phyloP scores from a whole-genome alignment of 1,284 basidiomycete genomes.

The Ustilago nuda region DNA sequence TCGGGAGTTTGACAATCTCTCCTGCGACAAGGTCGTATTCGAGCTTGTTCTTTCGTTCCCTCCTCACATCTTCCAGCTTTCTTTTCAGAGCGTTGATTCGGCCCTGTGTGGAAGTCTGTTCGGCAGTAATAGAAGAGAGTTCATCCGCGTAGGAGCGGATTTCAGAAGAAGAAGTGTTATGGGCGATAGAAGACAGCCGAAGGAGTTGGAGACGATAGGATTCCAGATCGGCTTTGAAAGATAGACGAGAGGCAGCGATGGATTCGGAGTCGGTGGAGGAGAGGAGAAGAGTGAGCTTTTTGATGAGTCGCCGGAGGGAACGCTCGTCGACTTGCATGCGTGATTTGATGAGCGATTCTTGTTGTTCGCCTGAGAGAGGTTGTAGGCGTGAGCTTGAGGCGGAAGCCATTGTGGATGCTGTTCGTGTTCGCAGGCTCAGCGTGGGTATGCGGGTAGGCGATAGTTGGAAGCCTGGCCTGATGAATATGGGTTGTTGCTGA shows the following conservation, averaged over 20 bases:
- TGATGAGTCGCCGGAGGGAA: slow-evolving; percentile 32
- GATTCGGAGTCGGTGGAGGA: slow-evolving; percentile 25
- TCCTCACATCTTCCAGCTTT: slow-evolving; percentile 42
- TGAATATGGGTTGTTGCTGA: not conserved
- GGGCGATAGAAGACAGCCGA: slow-evolving; percentile 31
- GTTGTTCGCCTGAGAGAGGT: slow-evolving; percentile 39
- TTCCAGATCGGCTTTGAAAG: slow-evolving; percentile 47
- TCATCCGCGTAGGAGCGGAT: slow-evolving; percentile 28
- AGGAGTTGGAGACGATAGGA: slow-evolving; percentile 23
- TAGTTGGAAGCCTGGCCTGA: not conserved
- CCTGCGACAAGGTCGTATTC: slow-evolving; percentile 58
- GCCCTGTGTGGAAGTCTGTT: slow-evolving; percentile 36
- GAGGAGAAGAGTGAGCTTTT: slow-evolving; percentile 38
- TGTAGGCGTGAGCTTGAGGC: slow-evolving; percentile 13
- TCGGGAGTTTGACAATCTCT: slow-evolving; percentile 50
- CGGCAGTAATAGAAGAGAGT: slow-evolving; percentile 25
- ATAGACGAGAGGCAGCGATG: slow-evolving; percentile 22
- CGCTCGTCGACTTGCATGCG: slow-evolving; percentile 48
- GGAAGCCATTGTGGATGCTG: slow-evolving; percentile 19
- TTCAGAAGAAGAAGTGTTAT: slow-evolving; percentile 27
- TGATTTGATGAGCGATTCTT: slow-evolving; percentile 42
- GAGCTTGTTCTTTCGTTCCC: slow-evolving; percentile 57
- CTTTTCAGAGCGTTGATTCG: slow-evolving; percentile 47
- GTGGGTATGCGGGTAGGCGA: not conserved
- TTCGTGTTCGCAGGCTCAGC: not conserved